Conservation (phyloP, 768 basidiomycete species). For the Hypholoma fasciculare region DNA sequence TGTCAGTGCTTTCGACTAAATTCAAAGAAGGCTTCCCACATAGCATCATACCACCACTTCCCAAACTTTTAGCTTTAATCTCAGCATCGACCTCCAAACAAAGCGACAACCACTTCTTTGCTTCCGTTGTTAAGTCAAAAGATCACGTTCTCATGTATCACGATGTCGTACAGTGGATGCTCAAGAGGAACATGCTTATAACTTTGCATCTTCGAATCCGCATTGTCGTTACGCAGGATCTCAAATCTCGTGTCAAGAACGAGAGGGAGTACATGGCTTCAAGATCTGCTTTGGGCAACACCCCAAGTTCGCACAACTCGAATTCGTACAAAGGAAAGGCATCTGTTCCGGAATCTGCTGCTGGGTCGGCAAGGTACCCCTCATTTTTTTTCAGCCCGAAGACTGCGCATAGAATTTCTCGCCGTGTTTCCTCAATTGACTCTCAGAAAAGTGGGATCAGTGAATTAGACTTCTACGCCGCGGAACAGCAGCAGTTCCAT, state of each 20-base stretch:
- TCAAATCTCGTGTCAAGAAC: constrained; percentile 71
- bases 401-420: constrained; percentile 29
- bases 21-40: constrained; percentile 65
- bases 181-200: constrained; percentile 82
- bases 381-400: constrained; percentile 56
- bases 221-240: constrained; percentile 71
- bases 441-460: constrained; percentile 41
- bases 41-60: constrained; percentile 65
- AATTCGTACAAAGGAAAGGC: not conserved
- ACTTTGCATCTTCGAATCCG: constrained; percentile 86
- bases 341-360: not conserved
- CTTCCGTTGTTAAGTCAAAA: constrained; percentile 70
- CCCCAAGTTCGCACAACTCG: constrained; percentile 12
- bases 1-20: constrained; percentile 51
- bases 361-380: constrained; percentile 3
- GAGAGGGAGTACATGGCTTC: constrained; percentile 38
- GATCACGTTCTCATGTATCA: constrained; percentile 71
- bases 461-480: constrained; percentile 34
- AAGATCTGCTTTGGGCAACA: constrained; percentile 17
- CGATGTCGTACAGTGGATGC: constrained; percentile 88
- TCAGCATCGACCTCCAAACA: constrained; percentile 68
- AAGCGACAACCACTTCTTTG: constrained; percentile 75
- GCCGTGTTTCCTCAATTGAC: constrained; percentile 47
- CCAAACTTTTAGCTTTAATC: constrained; percentile 71
- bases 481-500: constrained; percentile 25